These are phyloP conservation scores for Straminergon stramineum DNA, from an alignment of 225 moss, liverwort and hornwort genomes.

Conservation along the genomic window DNA sequence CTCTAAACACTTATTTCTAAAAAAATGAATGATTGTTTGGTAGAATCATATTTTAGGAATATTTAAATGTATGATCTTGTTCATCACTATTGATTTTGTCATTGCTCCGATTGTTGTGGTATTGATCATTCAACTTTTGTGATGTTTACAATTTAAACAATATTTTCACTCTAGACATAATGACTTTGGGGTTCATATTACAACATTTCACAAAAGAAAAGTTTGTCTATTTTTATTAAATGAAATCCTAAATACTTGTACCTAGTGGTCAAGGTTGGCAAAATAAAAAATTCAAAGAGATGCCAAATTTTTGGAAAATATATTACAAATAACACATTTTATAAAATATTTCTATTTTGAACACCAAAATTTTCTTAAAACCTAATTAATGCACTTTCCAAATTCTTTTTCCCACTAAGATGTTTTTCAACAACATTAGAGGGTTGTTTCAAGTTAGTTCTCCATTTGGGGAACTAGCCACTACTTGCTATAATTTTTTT, in stretches of 20 bases:
- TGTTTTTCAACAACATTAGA: too few relatives aligned
- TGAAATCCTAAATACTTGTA: background rate
- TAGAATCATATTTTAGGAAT: background rate
- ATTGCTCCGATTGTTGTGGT: accelerated
- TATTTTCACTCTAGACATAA: too few relatives aligned
- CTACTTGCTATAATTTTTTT: too few relatives aligned
- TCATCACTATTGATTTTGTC: background rate
- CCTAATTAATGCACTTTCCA: background rate
- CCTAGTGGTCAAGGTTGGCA: background rate
- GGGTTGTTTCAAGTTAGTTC: too few relatives aligned
- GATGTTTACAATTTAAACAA: background rate
- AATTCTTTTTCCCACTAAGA: background rate
- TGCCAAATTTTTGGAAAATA: background rate
- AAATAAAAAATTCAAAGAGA: accelerated
- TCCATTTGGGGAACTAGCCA: too few relatives aligned
- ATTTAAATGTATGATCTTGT: too few relatives aligned
- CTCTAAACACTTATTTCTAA: accelerated
- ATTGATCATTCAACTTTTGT: background rate
- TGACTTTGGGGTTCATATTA: background rate
- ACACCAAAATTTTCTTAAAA: too few relatives aligned
- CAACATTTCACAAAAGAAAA: background rate
- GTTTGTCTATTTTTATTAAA: background rate
- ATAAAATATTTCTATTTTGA: too few relatives aligned
- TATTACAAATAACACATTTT: too few relatives aligned
- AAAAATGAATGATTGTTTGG: background rate